Evolutionary conservation across 108 stramenopile species (phyloP).

Genomic region (Aurantiochytrium sp.): DNA sequence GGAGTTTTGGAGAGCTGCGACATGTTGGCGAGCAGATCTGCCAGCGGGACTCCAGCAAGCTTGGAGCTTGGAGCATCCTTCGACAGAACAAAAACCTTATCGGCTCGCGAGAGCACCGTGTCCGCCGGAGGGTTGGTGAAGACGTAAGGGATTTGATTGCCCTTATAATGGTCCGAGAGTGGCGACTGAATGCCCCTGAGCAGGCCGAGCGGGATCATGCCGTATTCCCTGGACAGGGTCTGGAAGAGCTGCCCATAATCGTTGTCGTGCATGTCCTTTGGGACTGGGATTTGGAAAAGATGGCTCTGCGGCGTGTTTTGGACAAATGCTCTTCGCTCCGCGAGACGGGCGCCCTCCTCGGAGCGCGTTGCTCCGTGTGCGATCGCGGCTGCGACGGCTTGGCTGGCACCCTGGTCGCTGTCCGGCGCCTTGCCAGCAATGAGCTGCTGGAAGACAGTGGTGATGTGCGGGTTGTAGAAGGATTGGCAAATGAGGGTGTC

Average conservation of each 20-base stretch:
- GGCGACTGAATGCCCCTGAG: background rate
- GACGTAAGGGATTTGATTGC: background rate
- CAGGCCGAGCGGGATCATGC: background rate
- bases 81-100: background rate
- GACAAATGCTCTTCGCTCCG: background rate
- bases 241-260: background rate
- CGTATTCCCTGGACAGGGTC: background rate
- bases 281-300: background rate
- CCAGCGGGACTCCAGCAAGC: background rate
- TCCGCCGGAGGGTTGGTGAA: background rate
- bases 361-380: background rate
- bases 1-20: background rate
- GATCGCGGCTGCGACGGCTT: background rate
- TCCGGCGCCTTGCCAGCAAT: background rate
- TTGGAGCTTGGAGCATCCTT: background rate
- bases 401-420: background rate
- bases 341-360: background rate
- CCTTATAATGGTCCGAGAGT: background rate
- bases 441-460: conserved; percentile 19
- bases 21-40: background rate
- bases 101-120: background rate
- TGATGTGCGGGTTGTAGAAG: conserved; percentile 25
- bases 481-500: conserved; percentile 9
- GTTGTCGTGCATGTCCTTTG: background rate
- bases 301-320: background rate